Base-by-base conservation (phyloP, 306 rosid species). In the Arachis stenosperma region DNA sequence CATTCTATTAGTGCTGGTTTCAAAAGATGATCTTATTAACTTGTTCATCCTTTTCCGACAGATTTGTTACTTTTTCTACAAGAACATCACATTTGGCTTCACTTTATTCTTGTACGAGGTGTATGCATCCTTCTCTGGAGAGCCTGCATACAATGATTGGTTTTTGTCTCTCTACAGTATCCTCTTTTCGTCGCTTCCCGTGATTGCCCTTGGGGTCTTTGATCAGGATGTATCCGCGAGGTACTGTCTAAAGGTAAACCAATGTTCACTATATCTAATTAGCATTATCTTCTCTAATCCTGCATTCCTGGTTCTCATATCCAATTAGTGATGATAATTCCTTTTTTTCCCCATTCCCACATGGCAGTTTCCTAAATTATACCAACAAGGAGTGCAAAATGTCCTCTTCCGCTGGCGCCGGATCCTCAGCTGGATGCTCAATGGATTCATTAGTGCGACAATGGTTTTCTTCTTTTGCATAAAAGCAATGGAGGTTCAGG, bases 51-150 rank as follows among this genome's bases (percentile, higher is more conserved):
- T 12, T 61, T 79, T 76, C 15, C 67, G 11, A 76, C 98, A 93
- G 97, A 89, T 93, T 78, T 93, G 97, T 84, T 93, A 90, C 83
- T 90, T 93, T 71, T 93, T 93, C 89, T 90, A 86, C 84, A 93
- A 93, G 93, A 93, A 89, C 70, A 66, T 93, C 50, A 80, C 93
- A 72, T 93, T 90, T 80, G 97, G 97, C 39, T 85, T 93, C 82
- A 87, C 98, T 67, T 43, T 93, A 43, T 93, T 87, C 89, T 78
- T 86, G 40, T 93, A 83, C 1, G 97, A 90, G 86, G 86, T 90
- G 27, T 75, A 81, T 79, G 75, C 98, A 11, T 80, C 98, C 33
- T 93, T 90, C 81, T 93, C 96, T 41, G 97, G 88, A 59, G 86
- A 79, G 71, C 86, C 97, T 71, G 92, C 85, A 39, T 93, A 93